A percentile compares a stretch with the other conserved stretches of the same genome.
phyloP scores from a whole-genome alignment of 352 stramenopile species.

The Pythium dissimile region DNA sequence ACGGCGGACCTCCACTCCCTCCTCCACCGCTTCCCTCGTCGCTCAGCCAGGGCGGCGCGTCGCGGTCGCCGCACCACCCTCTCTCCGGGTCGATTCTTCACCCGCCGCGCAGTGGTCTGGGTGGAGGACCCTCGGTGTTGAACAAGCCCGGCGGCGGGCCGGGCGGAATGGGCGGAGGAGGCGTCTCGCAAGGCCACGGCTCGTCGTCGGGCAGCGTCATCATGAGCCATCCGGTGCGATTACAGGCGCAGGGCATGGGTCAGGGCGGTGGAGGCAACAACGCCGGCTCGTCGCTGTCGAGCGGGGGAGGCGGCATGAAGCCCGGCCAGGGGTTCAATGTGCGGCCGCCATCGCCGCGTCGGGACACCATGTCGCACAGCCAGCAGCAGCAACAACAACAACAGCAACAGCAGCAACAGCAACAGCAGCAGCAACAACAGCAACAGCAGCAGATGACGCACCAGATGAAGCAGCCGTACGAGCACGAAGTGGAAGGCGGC shows the following conservation, averaged over 20 bases:
- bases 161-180: conserved; percentile 20
- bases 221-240: conserved; percentile 54
- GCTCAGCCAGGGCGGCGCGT: conserved; percentile 38
- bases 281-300: conserved; percentile 28
- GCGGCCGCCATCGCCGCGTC: conserved; percentile 42
- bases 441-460: conserved; percentile 31
- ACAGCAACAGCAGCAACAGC: conserved; percentile 33
- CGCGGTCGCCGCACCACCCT: conserved; percentile 62
- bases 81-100: conserved; percentile 69
- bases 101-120: conserved; percentile 44
- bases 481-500: conserved; percentile 38
- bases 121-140: conserved; percentile 46
- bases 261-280: conserved; percentile 27
- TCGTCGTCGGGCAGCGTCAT: conserved; percentile 32
- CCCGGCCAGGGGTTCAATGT: conserved; percentile 27
- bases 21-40: conserved; percentile 58
- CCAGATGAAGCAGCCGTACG: conserved; percentile 30
- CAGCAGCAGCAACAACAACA: conserved; percentile 33
- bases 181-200: conserved; percentile 21
- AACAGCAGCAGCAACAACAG: conserved; percentile 40
- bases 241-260: conserved; percentile 47
- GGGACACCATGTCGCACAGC: conserved; percentile 20
- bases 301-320: conserved; percentile 24
- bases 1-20: conserved; percentile 53
- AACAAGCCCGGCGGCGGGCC: conserved; percentile 38